Conservation (phyloP, 768 basidiomycete genomes). For the Boletus tylopilopsis region DNA sequence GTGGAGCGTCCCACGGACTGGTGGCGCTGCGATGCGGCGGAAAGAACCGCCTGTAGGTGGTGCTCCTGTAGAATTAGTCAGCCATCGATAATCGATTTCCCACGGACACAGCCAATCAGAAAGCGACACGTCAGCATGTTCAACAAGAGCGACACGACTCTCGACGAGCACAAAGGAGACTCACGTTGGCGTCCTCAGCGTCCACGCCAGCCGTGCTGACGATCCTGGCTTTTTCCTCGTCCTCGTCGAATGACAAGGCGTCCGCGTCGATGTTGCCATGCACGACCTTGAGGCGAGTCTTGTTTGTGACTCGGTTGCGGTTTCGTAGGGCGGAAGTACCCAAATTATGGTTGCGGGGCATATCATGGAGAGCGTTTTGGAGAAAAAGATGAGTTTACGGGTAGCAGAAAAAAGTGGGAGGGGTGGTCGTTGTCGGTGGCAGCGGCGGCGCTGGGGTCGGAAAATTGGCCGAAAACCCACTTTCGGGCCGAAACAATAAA, state of each 20-base stretch:
- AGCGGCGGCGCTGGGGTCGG: slow-evolving; percentile 55
- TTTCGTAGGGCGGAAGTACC: slow-evolving; percentile 78
- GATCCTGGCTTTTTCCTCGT: slow-evolving; percentile 79
- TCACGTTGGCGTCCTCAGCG: slow-evolving; percentile 90
- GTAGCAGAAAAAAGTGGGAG: slow-evolving; percentile 25
- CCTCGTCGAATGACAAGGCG: slow-evolving; percentile 76
- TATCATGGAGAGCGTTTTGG: slow-evolving; percentile 65
- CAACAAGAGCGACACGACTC: slow-evolving; percentile 41
- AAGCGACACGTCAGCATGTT: slow-evolving; percentile 37
- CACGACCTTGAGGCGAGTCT: slow-evolving; percentile 82
- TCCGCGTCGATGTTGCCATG: slow-evolving; percentile 81
- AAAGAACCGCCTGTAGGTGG: slow-evolving; percentile 54
- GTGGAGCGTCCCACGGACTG: slow-evolving; percentile 36
- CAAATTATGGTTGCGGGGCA: slow-evolving; percentile 79
- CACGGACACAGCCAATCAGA: slow-evolving; percentile 46
- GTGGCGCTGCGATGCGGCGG: slow-evolving; percentile 50
- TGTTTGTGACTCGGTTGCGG: slow-evolving; percentile 89
- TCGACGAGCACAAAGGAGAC: slow-evolving; percentile 39
- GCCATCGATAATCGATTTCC: slow-evolving; percentile 49
- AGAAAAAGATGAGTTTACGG: slow-evolving; percentile 39
- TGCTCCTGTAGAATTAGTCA: slow-evolving; percentile 55
- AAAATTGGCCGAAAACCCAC: slow-evolving; percentile 60
- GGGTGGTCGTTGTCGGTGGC: slow-evolving; percentile 45
- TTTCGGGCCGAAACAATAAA: slow-evolving; percentile 52
- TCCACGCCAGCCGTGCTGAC: slow-evolving; percentile 86